Percentiles rank a stretch among this genome's conserved stretches.
Evolutionary conservation across 1,284 basidiomycete species (phyloP).

Genomic region (Tremellales sp.): DNA sequence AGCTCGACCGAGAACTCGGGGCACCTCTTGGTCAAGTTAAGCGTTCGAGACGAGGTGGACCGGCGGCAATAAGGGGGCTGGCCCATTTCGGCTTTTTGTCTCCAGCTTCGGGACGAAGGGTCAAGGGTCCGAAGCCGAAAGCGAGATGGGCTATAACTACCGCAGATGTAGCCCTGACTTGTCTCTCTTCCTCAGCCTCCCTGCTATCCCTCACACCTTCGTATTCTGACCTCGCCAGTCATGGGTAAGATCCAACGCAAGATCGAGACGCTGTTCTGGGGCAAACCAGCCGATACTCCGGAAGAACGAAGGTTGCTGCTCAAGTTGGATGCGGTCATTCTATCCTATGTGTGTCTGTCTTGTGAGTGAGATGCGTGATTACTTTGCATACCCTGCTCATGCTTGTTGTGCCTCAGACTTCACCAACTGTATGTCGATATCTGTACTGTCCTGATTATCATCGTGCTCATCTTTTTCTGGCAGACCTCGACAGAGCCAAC

Average conservation of each 20-base stretch:
- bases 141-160: no score
- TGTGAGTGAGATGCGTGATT: constrained; percentile 7
- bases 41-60: no score
- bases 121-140: no score
- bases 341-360: constrained; percentile 35
- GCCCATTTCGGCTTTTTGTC: no score
- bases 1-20: no score
- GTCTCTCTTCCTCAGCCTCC: neutral
- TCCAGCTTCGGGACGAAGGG: no score
- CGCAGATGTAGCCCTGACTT: no score
- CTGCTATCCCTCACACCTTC: neutral
- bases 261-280: constrained; percentile 38
- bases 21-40: no score
- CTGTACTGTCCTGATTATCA: no score
- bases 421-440: constrained; percentile 19
- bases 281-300: constrained; percentile 25
- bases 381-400: neutral
- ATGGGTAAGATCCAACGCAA: constrained; percentile 23
- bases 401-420: constrained; percentile 17
- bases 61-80: no score
- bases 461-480: neutral
- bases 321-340: constrained; percentile 37
- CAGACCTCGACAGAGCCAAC: constrained; percentile 28
- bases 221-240: neutral
- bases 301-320: constrained; percentile 33